These are phyloP conservation scores for Termitomyces sp. DNA, from an alignment of 768 basidiomycete genomes.

Conservation along the genomic window DNA sequence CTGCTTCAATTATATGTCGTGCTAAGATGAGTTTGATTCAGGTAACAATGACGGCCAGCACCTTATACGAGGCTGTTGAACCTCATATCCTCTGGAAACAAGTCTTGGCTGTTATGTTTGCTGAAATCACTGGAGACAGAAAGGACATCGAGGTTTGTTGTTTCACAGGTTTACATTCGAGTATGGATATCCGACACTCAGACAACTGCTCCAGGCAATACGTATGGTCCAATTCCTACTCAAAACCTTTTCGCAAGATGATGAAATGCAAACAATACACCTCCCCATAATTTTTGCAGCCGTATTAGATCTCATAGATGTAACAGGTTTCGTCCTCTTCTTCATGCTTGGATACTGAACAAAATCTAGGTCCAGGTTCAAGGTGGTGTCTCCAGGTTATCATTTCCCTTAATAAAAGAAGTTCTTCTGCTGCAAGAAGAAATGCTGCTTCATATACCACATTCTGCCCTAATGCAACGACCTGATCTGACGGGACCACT, in stretches of 20 bases:
- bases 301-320: conserved; percentile 58
- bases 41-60: conserved; percentile 79
- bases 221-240: conserved; percentile 70
- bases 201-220: conserved; percentile 42
- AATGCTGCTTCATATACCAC: conserved; percentile 45
- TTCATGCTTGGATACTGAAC: neutral
- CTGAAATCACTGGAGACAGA: conserved; percentile 43
- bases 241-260: conserved; percentile 76
- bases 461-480: conserved; percentile 42
- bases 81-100: conserved; percentile 85
- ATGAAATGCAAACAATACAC: conserved; percentile 78
- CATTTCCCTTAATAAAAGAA: conserved; percentile 31
- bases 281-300: conserved; percentile 74
- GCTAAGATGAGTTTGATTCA: conserved; percentile 19
- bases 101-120: conserved; percentile 51
- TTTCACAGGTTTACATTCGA: neutral
- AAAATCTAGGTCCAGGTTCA: conserved; percentile 28
- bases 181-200: neutral
- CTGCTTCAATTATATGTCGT: neutral
- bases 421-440: conserved; percentile 46
- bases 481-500: conserved; percentile 37
- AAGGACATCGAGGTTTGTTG: conserved; percentile 39
- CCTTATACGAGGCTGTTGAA: conserved; percentile 90
- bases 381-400: conserved; percentile 26
- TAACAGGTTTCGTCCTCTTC: conserved; percentile 26